phyloP scores from a whole-genome alignment of 2,329 filamentous ascomycete species.

The Talaromyces pinophilus region DNA sequence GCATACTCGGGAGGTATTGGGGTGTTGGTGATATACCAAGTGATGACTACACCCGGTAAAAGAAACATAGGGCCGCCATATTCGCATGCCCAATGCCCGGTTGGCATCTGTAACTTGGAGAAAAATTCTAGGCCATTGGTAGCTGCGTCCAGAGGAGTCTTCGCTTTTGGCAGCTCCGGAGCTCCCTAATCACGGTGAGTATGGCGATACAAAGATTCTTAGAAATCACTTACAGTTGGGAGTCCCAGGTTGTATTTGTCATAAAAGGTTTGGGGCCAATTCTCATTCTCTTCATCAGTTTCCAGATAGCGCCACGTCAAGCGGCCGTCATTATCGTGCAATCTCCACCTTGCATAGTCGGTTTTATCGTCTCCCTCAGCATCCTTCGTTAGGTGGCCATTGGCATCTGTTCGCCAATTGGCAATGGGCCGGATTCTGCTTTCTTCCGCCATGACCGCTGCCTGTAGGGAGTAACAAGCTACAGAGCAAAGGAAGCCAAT shows the following conservation, averaged over 20 bases:
- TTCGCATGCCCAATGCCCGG: slow-evolving; percentile 95
- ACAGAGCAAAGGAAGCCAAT: neutral
- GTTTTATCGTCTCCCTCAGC: slow-evolving; percentile 57
- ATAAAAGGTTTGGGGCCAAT: slow-evolving; percentile 84
- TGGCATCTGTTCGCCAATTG: slow-evolving; percentile 38
- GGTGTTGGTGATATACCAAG: slow-evolving; percentile 87
- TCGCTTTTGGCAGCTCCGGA: slow-evolving; percentile 68
- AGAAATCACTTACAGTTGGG: slow-evolving; percentile 62
- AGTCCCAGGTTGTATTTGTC: slow-evolving; percentile 87
- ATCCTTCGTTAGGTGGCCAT: slow-evolving; percentile 39
- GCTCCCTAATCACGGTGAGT: slow-evolving; percentile 58
- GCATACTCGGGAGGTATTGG: slow-evolving; percentile 77
- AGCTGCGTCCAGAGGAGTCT: slow-evolving; percentile 73
- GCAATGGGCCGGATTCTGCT: slow-evolving; percentile 30
- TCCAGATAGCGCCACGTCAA: slow-evolving; percentile 93
- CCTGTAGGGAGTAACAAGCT: neutral
- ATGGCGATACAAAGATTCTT: neutral
- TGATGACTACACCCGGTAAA: slow-evolving; percentile 78
- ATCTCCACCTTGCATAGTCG: slow-evolving; percentile 79
- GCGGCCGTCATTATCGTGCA: slow-evolving; percentile 77
- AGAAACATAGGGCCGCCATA: slow-evolving; percentile 98
- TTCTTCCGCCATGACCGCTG: slow-evolving; percentile 15
- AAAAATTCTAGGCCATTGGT: slow-evolving; percentile 86
- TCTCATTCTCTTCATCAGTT: slow-evolving; percentile 66
- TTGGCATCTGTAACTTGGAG: slow-evolving; percentile 80